A percentile compares a stretch with the other conserved stretches of the same genome.
Evolutionary conservation across 140 eudicot genomes (phyloP).

Genomic region (Erigeron philadelphicus): DNA sequence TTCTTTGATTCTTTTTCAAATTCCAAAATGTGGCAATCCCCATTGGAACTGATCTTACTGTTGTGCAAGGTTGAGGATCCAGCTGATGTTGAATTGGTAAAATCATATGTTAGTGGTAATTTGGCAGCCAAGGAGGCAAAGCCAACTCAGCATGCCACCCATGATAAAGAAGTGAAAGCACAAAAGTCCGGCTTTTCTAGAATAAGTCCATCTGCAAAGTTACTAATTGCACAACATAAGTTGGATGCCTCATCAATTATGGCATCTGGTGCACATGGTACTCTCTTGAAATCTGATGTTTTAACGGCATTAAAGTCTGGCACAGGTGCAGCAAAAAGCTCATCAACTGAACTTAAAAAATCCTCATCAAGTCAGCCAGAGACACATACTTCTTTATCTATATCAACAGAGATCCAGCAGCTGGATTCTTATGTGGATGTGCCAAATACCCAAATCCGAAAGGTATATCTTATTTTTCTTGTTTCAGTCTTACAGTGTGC

Average conservation of each 20-base stretch:
- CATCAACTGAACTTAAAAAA: constrained; percentile 40
- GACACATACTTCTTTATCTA: constrained; percentile 38
- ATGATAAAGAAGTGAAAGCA: constrained; percentile 27
- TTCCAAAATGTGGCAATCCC: background rate
- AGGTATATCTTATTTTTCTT: constrained; percentile 43
- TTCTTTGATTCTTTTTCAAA: background rate
- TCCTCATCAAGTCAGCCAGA: constrained; percentile 41
- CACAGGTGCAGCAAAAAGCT: constrained; percentile 42
- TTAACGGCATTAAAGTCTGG: constrained; percentile 76
- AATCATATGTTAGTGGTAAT: constrained; percentile 41
- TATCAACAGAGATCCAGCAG: constrained; percentile 42
- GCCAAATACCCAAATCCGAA: constrained; percentile 88
- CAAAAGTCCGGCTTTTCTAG: constrained; percentile 48
- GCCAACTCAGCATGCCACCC: constrained; percentile 35
- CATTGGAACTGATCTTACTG: constrained; percentile 20
- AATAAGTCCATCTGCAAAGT: constrained; percentile 94
- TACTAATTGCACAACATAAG: constrained; percentile 65
- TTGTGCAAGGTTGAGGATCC: constrained; percentile 78
- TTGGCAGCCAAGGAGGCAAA: constrained; percentile 48
- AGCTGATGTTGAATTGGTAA: constrained; percentile 71
- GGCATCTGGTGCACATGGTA: constrained; percentile 95
- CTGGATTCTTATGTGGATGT: constrained; percentile 61
- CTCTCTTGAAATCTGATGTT: constrained; percentile 89
- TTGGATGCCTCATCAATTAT: constrained; percentile 66
- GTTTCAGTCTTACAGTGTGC: constrained; percentile 1